Evolutionary conservation across 805 yeast genomes (phyloP), one percentile per base, ranked within the genome.

Genomic region (Monosporozyma aquatica): DNA sequence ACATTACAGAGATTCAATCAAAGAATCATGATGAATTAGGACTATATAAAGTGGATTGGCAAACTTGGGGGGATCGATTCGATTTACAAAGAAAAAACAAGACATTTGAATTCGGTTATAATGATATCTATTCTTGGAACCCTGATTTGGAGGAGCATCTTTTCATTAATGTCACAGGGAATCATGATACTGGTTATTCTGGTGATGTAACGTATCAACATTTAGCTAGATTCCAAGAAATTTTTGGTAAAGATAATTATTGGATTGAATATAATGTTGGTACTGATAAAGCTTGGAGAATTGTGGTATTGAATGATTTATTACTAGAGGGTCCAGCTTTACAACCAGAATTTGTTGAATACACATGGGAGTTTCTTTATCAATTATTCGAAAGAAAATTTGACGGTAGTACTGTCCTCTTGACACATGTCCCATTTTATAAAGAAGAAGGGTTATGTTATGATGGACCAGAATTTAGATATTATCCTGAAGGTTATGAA

Each of bases 131-230:
- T 48, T 82, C 80, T 52, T 84, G 95, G 95, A 67, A 70, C 29
- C 54, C 71, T 22, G 59, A 62, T 17, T 53, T 63, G 20, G 69
- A 72, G 27, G 76, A 75, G 45, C 89, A 86, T 9, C 63, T 84
- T 28, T 76, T 90, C 55, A 73, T 87, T 47, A 92, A 92, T 59
- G 67, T 92, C 37, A 80, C 95, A 1, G 98, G 98, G 2, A 92
- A 92, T 59, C 98, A 92, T 59, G 98, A 92, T 60, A 79, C 90
- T 38, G 98, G 98, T 0, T 90, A 92, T 59, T 76, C 84, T 38
- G 97, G 97, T 0, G 98, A 92, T 62, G 86, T 94, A 32, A 87
- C 95, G 0, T 78, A 80, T 67, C 96, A 86, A 54, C 95, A 94
- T 54, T 76, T 87, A 78, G 76, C 85, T 1, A 70, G 98, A 50